Conservation (phyloP, 164 flowering plant species). For the Akebia trifoliata region DNA sequence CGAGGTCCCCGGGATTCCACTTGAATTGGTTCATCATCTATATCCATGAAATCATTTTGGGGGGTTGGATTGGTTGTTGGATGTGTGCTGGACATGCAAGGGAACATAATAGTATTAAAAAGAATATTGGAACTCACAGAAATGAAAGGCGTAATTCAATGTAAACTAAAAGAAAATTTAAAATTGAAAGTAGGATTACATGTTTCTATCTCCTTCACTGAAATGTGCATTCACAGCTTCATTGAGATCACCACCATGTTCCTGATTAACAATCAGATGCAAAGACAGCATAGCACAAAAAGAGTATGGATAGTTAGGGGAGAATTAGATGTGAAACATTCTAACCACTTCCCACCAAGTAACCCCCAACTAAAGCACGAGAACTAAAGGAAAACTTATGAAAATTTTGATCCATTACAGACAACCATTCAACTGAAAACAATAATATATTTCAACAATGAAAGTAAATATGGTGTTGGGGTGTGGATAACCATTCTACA, state of each 20-base stretch:
- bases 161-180: constrained; percentile 2
- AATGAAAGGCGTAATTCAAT: neutral
- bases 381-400: no score
- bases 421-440: no score
- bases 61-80: constrained; percentile 31
- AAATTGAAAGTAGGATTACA: constrained; percentile 23
- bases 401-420: no score
- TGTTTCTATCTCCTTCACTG: constrained; percentile 62
- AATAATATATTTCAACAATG: no score
- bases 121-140: neutral
- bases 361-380: no score
- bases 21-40: constrained; percentile 68
- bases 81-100: constrained; percentile 31
- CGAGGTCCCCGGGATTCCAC: constrained; percentile 28
- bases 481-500: no score
- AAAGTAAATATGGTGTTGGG: no score
- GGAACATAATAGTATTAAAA: neutral
- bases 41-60: constrained; percentile 68
- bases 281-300: no score
- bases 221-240: constrained; percentile 85
- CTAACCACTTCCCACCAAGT: no score
- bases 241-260: constrained; percentile 80
- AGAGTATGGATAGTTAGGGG: no score
- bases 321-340: no score
- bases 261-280: constrained; percentile 33